Base-by-base conservation (phyloP, 2,329 filamentous ascomycete species). In the Scopulariopsis brevicaulis region DNA sequence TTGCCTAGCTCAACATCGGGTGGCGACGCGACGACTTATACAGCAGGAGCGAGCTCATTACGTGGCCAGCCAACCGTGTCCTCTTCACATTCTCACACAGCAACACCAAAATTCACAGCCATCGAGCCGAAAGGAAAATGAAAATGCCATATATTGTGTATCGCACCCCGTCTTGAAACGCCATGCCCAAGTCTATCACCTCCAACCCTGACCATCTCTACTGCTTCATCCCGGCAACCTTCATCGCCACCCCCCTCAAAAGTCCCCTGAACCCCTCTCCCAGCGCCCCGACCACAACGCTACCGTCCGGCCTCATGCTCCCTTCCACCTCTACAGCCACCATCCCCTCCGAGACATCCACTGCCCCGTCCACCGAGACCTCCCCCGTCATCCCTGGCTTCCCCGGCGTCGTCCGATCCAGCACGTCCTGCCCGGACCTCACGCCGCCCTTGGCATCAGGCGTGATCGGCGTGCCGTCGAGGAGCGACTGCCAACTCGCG, bases 381-480 rank as follows among this genome's bases (percentile, higher is more conserved):
- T 55, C 53, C 57, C 69, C 68, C 58, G 46, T 67, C 50, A 34
- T 62, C 7, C 52, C 56, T 22, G 61, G 62, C 37, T 32, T 66
- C 22, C 56, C 63, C 28, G 62, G 61, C 57, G 57, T 55, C 37
- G 53, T 55, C 40, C 37, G 15, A 22, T 52, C 34, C 20, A 58
- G 50, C 24, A 59, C 58, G 53, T 56, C 58, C 40, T 32, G n/a
- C 46, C 54, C 58, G n/a, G 11, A 34, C 43, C 58, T 32, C 18
- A 24, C 4, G 2, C 48, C 34, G 28, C 57, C 32, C 37, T 34
- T 15, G 18, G 48, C 46, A 14, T 43, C 77, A 0, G 89, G 86
- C 1, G 86, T 87, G 60, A 92, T 84, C 53, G 77, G 68, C 0
- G 88, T 89, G n/a, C 77, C 73, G 66, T 91, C 85, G 3, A 92